Percentiles rank a stretch among this genome's conserved stretches.
Evolutionary conservation across 176 grass and related monocot genomes (phyloP).

Genomic region (Triticum timopheevii): DNA sequence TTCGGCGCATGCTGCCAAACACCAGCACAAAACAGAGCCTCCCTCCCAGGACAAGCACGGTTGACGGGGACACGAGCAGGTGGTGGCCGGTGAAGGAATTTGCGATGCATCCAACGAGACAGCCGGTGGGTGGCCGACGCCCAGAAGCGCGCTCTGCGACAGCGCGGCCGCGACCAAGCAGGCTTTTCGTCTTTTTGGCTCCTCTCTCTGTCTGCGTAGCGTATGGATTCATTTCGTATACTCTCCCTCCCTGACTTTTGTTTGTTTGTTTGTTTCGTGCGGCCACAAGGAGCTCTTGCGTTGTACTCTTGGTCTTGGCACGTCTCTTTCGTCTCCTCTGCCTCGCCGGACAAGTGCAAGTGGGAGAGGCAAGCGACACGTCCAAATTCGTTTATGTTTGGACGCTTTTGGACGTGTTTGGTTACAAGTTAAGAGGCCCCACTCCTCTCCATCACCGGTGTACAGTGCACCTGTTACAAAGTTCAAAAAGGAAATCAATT

Average conservation of each 20-base stretch:
- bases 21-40: too few relatives aligned
- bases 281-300: too few relatives aligned
- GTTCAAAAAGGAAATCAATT: too few relatives aligned
- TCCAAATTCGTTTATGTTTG: neutral
- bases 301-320: neutral
- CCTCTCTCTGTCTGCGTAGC: too few relatives aligned
- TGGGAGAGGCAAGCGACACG: neutral
- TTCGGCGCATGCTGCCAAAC: too few relatives aligned
- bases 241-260: too few relatives aligned
- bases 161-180: neutral
- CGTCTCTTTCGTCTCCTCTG: neutral
- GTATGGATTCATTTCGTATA: too few relatives aligned
- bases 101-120: conserved; percentile 39
- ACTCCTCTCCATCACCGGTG: too few relatives aligned
- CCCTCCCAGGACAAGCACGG: too few relatives aligned
- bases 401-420: neutral
- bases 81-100: neutral
- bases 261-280: too few relatives aligned
- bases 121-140: neutral
- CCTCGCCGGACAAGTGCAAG: neutral
- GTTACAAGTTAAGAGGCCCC: neutral
- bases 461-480: neutral
- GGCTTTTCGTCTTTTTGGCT: neutral
- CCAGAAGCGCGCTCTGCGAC: neutral
- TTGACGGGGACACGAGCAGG: neutral